phyloP scores from a whole-genome alignment of 2,329 filamentous ascomycete genomes.

The Coniochaeta pulveracea region DNA sequence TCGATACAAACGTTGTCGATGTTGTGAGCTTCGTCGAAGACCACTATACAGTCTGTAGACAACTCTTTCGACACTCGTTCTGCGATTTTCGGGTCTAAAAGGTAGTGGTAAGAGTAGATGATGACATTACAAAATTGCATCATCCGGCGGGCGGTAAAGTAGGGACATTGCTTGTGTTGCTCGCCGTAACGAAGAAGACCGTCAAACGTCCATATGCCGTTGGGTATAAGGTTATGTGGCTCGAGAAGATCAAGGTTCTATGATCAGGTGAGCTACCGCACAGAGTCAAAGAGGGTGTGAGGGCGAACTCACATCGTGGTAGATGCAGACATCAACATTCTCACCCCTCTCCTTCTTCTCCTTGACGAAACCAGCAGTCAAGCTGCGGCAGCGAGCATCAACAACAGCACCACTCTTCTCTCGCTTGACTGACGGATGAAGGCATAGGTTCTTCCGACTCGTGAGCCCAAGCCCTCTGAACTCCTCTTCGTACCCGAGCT shows the following conservation, averaged over 20 bases:
- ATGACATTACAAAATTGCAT: slow-evolving; percentile 99
- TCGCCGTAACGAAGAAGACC: slow-evolving; percentile 83
- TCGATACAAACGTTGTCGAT: slow-evolving; percentile 99
- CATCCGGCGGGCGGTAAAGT: slow-evolving; percentile 93
- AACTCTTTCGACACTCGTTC: slow-evolving; percentile 91
- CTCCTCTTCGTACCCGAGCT: slow-evolving; percentile 85
- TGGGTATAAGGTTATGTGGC: slow-evolving; percentile 86
- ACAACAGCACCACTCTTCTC: slow-evolving; percentile 94
- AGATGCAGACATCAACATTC: slow-evolving; percentile 86
- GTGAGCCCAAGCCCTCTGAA: slow-evolving; percentile 87
- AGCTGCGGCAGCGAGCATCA: slow-evolving; percentile 87
- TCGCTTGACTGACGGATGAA: slow-evolving; percentile 90
- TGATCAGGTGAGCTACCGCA: slow-evolving; percentile 4
- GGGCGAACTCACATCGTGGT: slow-evolving; percentile 62
- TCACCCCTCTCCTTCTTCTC: slow-evolving; percentile 96
- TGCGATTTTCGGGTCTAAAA: slow-evolving; percentile 95
- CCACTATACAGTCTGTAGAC: slow-evolving; percentile 95
- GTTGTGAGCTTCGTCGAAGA: slow-evolving; percentile 98
- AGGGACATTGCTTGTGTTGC: slow-evolving; percentile 92
- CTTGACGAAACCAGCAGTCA: slow-evolving; percentile 94
- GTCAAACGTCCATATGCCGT: slow-evolving; percentile 93
- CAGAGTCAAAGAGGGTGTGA: not conserved
- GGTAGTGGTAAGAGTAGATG: slow-evolving; percentile 98
- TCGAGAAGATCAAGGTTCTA: slow-evolving; percentile 90
- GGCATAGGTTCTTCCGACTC: slow-evolving; percentile 91